Conservation (phyloP, 768 basidiomycete genomes). For the Hericium coralloides region DNA sequence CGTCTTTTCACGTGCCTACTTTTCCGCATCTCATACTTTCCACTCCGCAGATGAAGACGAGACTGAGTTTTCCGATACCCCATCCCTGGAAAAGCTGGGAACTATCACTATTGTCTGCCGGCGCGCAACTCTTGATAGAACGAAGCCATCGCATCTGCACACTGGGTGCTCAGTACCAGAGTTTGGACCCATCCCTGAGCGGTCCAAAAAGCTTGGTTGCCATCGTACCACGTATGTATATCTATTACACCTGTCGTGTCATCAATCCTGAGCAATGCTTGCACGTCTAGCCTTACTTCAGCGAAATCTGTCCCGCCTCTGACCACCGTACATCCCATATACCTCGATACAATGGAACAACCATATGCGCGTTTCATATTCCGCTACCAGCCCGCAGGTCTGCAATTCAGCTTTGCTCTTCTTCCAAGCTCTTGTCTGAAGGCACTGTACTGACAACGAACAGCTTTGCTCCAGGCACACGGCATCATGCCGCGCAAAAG, state of each 20-base stretch:
- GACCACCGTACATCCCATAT: neutral
- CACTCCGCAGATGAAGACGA: too few relatives aligned
- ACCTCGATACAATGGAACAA: neutral
- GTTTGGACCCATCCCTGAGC: neutral
- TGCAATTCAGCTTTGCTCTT: neutral
- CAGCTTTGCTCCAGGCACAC: neutral
- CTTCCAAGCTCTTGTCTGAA: neutral
- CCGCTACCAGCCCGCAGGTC: neutral
- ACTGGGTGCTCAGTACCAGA: neutral
- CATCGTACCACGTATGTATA: neutral
- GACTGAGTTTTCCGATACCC: neutral
- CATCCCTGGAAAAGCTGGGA: neutral
- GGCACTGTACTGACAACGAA: neutral
- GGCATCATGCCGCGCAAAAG: neutral
- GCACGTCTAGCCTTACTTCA: neutral
- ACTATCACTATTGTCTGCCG: neutral
- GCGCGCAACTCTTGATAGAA: neutral
- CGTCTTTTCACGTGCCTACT: neutral
- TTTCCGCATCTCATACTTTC: too few relatives aligned
- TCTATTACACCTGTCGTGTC: neutral
- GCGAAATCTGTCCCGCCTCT: too few relatives aligned
- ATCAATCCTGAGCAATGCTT: neutral
- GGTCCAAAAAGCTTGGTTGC: neutral
- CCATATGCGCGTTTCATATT: neutral
- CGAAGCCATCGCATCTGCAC: neutral